phyloP scores from a whole-genome alignment of 371 early-diverging fungal genomes.

The Phascolomyces articulosus region DNA sequence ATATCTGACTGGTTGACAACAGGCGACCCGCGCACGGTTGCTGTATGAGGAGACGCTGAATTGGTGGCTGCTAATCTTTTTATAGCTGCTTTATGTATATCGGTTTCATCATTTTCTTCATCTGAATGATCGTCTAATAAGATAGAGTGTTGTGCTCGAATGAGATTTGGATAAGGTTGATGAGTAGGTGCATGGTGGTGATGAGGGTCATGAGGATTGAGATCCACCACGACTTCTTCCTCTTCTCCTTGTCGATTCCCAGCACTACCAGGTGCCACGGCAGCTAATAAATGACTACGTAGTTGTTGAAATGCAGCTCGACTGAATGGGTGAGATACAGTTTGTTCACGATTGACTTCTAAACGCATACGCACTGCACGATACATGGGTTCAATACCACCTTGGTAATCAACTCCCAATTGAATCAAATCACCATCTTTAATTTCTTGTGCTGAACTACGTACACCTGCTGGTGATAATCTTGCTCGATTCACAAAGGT shows the following conservation, averaged over 20 bases:
- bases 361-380: constrained; percentile 84
- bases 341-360: constrained; percentile 70
- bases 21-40: neutral
- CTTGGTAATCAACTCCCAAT: constrained; percentile 91
- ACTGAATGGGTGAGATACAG: constrained; percentile 21
- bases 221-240: neutral
- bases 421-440: constrained; percentile 87
- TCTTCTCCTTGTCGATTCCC: neutral
- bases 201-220: neutral
- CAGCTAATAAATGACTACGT: constrained; percentile 18
- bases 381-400: constrained; percentile 78
- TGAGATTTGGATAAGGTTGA: neutral
- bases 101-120: neutral
- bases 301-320: constrained; percentile 31
- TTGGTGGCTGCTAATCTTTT: no score
- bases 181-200: no score
- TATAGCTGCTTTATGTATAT: neutral
- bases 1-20: constrained; percentile 21
- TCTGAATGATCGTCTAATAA: neutral
- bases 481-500: constrained; percentile 90
- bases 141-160: neutral
- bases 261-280: constrained; percentile 1
- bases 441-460: constrained; percentile 72
- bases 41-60: neutral
- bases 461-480: constrained; percentile 74